Conservation (phyloP, 1,284 basidiomycete species). For the Rhodotorula sp. region DNA sequence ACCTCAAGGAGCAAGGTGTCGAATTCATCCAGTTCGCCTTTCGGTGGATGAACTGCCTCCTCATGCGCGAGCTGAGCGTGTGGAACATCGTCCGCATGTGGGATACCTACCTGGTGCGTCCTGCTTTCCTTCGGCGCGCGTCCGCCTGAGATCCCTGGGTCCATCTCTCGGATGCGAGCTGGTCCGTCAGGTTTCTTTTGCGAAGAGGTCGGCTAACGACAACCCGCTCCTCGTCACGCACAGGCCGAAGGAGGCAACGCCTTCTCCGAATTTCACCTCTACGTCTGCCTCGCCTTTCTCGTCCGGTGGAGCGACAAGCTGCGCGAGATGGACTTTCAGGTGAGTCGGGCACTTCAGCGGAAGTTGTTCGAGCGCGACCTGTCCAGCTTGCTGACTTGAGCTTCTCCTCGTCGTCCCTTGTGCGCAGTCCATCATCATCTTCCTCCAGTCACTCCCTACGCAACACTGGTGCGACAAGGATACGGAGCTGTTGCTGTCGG, state of each 20-base stretch:
- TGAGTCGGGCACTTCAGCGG: slow-evolving; percentile 47
- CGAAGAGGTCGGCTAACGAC: neutral
- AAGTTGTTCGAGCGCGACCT: neutral
- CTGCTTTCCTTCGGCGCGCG: slow-evolving; percentile 4
- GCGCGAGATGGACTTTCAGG: slow-evolving; percentile 94
- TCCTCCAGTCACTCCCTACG: slow-evolving; percentile 92
- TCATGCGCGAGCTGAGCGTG: slow-evolving; percentile 94
- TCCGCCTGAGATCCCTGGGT: neutral
- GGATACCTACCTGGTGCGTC: slow-evolving; percentile 89
- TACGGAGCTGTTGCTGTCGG: slow-evolving; percentile 88
- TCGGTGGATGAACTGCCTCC: slow-evolving; percentile 95
- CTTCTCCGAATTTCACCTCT: slow-evolving; percentile 94
- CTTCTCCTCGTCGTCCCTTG: neutral
- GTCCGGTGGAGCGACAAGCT: slow-evolving; percentile 88
- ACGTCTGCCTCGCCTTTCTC: slow-evolving; percentile 92
- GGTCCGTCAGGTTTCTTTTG: neutral
- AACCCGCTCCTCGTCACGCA: no score
- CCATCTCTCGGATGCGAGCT: neutral
- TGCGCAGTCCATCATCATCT: slow-evolving; percentile 93
- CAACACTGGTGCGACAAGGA: slow-evolving; percentile 94
- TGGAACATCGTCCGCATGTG: slow-evolving; percentile 96
- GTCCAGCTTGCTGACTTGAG: neutral
- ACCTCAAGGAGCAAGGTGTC: slow-evolving; percentile 83
- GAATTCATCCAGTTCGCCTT: slow-evolving; percentile 99
- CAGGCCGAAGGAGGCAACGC: slow-evolving; percentile 92